Percentiles rank a stretch among this genome's conserved stretches.
phyloP scores from a whole-genome alignment of 2,329 filamentous ascomycete genomes.

The Mycosphaerella arachidis region DNA sequence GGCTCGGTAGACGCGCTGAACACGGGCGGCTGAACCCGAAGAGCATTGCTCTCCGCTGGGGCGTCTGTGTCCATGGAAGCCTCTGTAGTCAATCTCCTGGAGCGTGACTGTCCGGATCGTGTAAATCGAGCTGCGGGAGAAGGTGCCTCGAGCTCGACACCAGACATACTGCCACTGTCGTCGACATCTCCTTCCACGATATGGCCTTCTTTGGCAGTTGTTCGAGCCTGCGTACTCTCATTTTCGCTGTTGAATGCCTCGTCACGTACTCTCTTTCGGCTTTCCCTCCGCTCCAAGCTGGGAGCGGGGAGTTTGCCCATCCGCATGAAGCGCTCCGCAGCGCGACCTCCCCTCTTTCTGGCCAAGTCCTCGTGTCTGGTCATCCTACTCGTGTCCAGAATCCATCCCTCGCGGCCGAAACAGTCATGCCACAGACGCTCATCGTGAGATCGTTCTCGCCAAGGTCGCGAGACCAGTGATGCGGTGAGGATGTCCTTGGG shows the following conservation, averaged over 20 bases:
- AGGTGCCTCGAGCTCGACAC: conserved; percentile 12
- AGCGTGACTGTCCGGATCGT: neutral
- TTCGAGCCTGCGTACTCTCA: conserved; percentile 13
- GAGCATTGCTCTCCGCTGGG: neutral
- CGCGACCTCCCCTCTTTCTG: conserved; percentile 11
- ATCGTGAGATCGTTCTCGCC: conserved; percentile 78
- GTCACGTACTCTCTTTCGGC: conserved; percentile 29
- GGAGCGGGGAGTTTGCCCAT: conserved; percentile 54
- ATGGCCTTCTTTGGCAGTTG: neutral
- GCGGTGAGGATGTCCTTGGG: conserved; percentile 74
- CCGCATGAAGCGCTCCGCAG: conserved; percentile 36
- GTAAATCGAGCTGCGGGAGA: conserved; percentile 1
- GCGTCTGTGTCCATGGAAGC: neutral
- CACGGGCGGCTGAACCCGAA: conserved; percentile 12
- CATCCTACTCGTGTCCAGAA: conserved; percentile 30
- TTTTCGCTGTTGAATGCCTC: conserved; percentile 32
- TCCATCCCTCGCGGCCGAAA: conserved; percentile 82
- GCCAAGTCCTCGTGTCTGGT: conserved; percentile 17
- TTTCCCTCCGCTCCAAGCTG: conserved; percentile 19
- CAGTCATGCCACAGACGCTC: conserved; percentile 79
- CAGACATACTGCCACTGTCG: conserved; percentile 16
- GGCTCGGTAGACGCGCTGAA: conserved; percentile 38
- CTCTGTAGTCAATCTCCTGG: neutral
- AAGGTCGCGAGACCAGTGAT: conserved; percentile 72
- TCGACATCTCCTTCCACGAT: conserved; percentile 8